Evolutionary conservation across 2,329 filamentous ascomycete species (phyloP).

Genomic region (Pyrenophora teres): DNA sequence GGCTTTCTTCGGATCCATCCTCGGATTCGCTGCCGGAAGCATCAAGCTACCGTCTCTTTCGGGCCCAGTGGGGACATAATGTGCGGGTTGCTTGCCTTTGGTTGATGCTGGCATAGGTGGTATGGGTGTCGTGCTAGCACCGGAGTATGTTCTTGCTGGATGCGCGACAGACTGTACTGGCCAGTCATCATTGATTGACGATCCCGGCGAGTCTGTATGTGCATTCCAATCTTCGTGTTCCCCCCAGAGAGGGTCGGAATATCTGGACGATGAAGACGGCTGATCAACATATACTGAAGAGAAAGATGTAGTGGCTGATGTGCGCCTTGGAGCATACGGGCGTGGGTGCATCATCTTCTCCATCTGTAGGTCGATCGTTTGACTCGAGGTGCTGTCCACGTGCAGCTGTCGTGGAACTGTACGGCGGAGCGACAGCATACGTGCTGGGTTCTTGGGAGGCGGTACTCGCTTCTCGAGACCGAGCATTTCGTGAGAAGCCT

Average conservation of each 20-base stretch:
- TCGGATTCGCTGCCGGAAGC: constrained; percentile 8
- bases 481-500: constrained; percentile 43
- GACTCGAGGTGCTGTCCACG: constrained; percentile 30
- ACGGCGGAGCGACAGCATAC: constrained; percentile 30
- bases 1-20: constrained; percentile 24
- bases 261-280: constrained; percentile 22
- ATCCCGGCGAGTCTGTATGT: constrained; percentile 22
- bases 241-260: constrained; percentile 25
- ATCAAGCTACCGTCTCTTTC: constrained; percentile 16
- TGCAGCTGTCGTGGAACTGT: constrained; percentile 6
- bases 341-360: constrained; percentile 47
- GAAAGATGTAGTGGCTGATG: constrained; percentile 39
- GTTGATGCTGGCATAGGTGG: constrained; percentile 8
- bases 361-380: constrained; percentile 36
- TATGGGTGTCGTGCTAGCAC: background rate
- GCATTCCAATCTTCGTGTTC: constrained; percentile 27
- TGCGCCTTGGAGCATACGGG: constrained; percentile 26
- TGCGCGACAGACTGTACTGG: constrained; percentile 11
- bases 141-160: constrained; percentile 19
- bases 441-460: constrained; percentile 37
- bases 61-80: constrained; percentile 21
- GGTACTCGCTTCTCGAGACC: constrained; percentile 32
- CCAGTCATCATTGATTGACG: constrained; percentile 24
- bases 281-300: constrained; percentile 41
- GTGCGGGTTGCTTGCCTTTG: constrained; percentile 27